A percentile compares a stretch with the other conserved stretches of the same genome.
phyloP scores from a whole-genome alignment of 2,329 filamentous ascomycete species.

The Tothia fuscella region DNA sequence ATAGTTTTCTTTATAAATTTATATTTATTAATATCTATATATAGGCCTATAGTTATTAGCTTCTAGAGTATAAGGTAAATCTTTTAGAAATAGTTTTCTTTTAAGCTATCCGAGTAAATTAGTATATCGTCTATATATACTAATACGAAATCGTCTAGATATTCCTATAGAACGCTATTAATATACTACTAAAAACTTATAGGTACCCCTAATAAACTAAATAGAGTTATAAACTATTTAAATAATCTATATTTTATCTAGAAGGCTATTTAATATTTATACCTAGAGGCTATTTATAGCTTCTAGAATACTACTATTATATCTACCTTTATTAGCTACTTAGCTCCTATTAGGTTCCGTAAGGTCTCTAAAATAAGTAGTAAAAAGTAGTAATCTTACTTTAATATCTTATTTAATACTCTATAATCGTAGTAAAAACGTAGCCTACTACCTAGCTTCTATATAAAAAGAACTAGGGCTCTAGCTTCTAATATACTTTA shows the following conservation, averaged over 20 bases:
- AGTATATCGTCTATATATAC: too few species aligned
- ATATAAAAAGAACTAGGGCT: neutral
- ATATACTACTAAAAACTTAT: too few species aligned
- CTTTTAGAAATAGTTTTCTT: too few species aligned
- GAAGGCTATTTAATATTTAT: neutral
- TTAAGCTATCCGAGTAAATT: too few species aligned
- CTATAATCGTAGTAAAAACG: neutral
- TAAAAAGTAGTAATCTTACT: neutral
- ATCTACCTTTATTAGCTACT: neutral
- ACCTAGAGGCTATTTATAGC: neutral
- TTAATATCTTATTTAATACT: neutral
- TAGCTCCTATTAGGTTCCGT: neutral
- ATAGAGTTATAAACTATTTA: too few species aligned
- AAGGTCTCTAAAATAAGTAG: neutral
- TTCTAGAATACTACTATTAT: neutral
- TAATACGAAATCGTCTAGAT: too few species aligned
- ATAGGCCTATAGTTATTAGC: too few species aligned
- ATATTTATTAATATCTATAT: too few species aligned
- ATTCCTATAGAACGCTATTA: too few species aligned
- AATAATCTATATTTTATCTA: neutral
- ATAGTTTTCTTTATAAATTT: too few species aligned
- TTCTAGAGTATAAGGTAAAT: too few species aligned
- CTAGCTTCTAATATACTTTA: neutral
- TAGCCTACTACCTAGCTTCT: neutral
- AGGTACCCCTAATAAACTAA: too few species aligned